Conservation (phyloP, 352 stramenopile species). For the Peronospora tabacina region DNA sequence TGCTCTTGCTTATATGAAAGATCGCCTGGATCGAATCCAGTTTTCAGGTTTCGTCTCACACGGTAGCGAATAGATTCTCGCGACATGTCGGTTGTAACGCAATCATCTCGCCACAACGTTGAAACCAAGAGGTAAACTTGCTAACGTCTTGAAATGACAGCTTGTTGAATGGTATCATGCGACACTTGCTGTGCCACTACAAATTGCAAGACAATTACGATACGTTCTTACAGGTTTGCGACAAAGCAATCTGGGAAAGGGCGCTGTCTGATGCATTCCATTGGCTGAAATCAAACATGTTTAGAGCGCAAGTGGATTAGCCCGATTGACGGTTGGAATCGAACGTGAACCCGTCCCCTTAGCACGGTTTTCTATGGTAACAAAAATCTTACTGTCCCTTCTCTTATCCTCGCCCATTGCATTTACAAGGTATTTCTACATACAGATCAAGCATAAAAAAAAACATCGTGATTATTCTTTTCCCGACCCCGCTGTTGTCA, state of each 20-base stretch:
- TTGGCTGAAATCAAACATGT: conserved; percentile 15
- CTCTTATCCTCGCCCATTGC: neutral
- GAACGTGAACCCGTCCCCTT: neutral
- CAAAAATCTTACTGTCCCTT: neutral
- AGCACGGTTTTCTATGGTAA: neutral
- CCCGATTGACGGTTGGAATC: conserved; percentile 9
- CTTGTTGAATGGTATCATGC: neutral
- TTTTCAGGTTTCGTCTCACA: too few species aligned
- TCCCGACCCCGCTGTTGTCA: conserved; percentile 12
- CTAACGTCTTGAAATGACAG: neutral
- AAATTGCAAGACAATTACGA: neutral
- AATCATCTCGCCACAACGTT: neutral
- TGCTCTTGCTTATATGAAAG: too few species aligned
- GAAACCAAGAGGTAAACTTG: neutral
- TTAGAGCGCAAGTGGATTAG: conserved; percentile 16
- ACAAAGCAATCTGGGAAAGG: neutral
- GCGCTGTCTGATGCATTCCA: neutral
- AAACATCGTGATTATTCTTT: conserved; percentile 31
- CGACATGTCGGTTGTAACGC: neutral
- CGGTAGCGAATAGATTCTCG: too few species aligned
- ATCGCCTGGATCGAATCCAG: neutral
- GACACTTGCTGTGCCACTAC: neutral
- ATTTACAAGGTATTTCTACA: neutral
- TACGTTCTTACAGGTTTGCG: neutral
- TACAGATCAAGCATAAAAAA: neutral